Percentiles rank a stretch among this genome's conserved stretches.
phyloP scores from a whole-genome alignment of 352 stramenopile species.

The Pythium aphanidermatum region DNA sequence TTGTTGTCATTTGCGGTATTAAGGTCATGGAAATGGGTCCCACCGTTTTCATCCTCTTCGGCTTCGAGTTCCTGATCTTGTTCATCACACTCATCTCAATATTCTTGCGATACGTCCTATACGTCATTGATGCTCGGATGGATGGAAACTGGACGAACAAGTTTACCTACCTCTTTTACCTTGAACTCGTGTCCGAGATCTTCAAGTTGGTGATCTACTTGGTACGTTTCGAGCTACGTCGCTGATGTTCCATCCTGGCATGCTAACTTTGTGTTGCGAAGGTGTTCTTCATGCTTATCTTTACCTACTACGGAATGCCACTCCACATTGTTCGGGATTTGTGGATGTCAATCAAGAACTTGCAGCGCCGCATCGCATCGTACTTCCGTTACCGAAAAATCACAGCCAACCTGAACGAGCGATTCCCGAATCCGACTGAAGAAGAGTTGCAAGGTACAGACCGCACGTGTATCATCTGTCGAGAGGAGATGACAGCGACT shows the following conservation, averaged over 20 bases:
- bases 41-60: slow-evolving; percentile 94
- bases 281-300: slow-evolving; percentile 97
- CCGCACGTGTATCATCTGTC: slow-evolving; percentile 96
- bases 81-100: slow-evolving; percentile 89
- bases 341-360: slow-evolving; percentile 89
- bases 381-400: slow-evolving; percentile 94
- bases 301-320: slow-evolving; percentile 96
- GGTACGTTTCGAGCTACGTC: slow-evolving; percentile 23
- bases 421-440: slow-evolving; percentile 91
- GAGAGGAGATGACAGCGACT: slow-evolving; percentile 88
- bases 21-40: slow-evolving; percentile 79
- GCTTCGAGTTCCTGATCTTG: slow-evolving; percentile 96
- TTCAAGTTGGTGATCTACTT: slow-evolving; percentile 96
- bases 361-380: slow-evolving; percentile 74
- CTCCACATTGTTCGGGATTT: slow-evolving; percentile 97
- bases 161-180: slow-evolving; percentile 90
- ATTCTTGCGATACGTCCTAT: slow-evolving; percentile 89
- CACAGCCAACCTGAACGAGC: slow-evolving; percentile 94
- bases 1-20: slow-evolving; percentile 85
- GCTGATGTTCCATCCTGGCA: not conserved
- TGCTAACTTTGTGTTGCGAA: slow-evolving; percentile 13
- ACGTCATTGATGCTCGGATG: slow-evolving; percentile 90
- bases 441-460: slow-evolving; percentile 93
- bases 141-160: slow-evolving; percentile 88
- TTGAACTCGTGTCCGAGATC: slow-evolving; percentile 94